phyloP scores from a whole-genome alignment of 2,329 filamentous ascomycete species.

The Aspergillus melleus region DNA sequence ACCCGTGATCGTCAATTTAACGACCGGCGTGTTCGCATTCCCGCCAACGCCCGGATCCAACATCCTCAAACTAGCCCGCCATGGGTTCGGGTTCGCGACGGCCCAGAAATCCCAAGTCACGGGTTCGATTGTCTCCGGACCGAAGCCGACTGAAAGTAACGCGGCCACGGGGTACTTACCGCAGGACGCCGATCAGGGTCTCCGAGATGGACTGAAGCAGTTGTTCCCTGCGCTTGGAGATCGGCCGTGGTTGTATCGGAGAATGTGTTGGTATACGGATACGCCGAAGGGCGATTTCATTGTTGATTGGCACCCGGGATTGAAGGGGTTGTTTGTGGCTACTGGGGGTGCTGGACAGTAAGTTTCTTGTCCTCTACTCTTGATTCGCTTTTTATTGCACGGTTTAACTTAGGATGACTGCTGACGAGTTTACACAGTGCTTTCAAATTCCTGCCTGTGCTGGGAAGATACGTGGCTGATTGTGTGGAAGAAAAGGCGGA shows the following conservation, averaged over 20 bases:
- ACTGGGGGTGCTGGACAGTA: constrained; percentile 23
- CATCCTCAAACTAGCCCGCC: constrained; percentile 65
- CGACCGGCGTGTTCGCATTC: constrained; percentile 50
- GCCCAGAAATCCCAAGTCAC: too few species aligned
- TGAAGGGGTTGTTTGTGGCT: constrained; percentile 43
- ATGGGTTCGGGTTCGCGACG: constrained; percentile 61
- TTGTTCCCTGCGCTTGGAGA: constrained; percentile 61
- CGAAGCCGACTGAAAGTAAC: constrained; percentile 38
- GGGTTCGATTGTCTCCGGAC: constrained; percentile 27
- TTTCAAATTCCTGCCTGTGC: constrained; percentile 18
- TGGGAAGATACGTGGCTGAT: constrained; percentile 14
- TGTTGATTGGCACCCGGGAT: constrained; percentile 64
- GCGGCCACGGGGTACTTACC: constrained; percentile 39
- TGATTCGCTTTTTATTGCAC: too few species aligned
- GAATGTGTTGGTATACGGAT: constrained; percentile 74
- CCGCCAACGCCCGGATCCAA: constrained; percentile 47
- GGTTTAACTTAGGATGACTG: neutral
- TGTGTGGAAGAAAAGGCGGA: constrained; percentile 10
- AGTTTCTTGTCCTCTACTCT: neutral
- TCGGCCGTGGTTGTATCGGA: constrained; percentile 59
- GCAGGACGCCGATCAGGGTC: constrained; percentile 57
- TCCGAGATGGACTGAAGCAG: constrained; percentile 59
- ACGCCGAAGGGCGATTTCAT: constrained; percentile 68
- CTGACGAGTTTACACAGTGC: constrained; percentile 4
- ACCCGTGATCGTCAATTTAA: constrained; percentile 58